Evolutionary conservation across 768 basidiomycete genomes (phyloP), one percentile per base, ranked within the genome.

Genomic region (Antrodiella citrinella): DNA sequence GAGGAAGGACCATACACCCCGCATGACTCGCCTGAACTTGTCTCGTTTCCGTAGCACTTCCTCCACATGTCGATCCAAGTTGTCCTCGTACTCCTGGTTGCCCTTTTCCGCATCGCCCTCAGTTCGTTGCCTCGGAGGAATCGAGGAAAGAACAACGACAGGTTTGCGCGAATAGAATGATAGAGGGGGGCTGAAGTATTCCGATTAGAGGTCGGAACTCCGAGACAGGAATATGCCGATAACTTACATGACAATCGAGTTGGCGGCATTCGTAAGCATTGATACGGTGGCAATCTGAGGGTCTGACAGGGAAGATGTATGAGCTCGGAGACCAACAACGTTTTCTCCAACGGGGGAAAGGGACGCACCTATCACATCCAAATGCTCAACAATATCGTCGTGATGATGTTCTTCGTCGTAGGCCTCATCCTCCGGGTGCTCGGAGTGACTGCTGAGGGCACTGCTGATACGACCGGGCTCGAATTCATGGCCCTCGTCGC

Each of bases 371-470:
- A 89, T 86, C 40, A 81, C 83, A 65, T 92, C 89, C 56, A 92
- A 67, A 62, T 91, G 82, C 53, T 91, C 89, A 4, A 91, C 86
- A 44, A 91, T 77, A 57, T 88, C 84, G 58, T 91, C 85, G 52
- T 83, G 78, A 59, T 91, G 84, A 50, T 78, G 73, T 19, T 67
- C 60, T 2, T 63, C 59, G 26, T 62, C 51, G 22, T 56, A 53
- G 48, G 54, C 52, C 19, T 47, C 54, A 2, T 51, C 42, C 20
- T 53, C 53, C 20, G 44, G 49, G 18, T 49, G 53, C 2, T 30
- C 51, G 41, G 48, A 51, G 41, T 53, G 42, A 60, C 58, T 44
- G 56, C 70, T 76, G 35, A 79, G 60, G 0, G 71, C 70, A 52
- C 74, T 78, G 48, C 70, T 75, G 35, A 74, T 64, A 13, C 67